Evolutionary conservation across 1,284 basidiomycete species (phyloP), one percentile per base, ranked within the genome.

Genomic region (Porodaedalea pini): DNA sequence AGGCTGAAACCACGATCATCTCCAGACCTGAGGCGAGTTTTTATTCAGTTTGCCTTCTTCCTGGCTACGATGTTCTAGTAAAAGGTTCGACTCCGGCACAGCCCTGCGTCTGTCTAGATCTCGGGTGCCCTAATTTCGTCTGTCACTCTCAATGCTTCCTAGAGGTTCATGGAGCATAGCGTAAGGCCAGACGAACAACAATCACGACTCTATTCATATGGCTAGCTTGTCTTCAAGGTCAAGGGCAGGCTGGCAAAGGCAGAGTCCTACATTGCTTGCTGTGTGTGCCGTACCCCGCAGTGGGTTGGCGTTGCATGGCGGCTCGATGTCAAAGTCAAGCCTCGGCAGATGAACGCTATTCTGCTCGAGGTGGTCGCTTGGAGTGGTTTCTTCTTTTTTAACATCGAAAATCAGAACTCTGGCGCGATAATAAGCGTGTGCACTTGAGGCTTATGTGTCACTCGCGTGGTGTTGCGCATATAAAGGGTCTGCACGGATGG

Each of bases 141-240:
- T 71, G 72, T 69, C 64, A 70, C 71, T 73, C 74, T 73, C 69
- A 70, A 69, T 64, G 69, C 66, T 66, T 71, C 64, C 58, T 66
- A 62, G 67, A 74, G 70, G 61, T 62, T 54, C 57, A 68, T 69
- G 73, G 70, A 70, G 68, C 68, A 64, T 70, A 70, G 70, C 73
- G 71, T 76, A 76, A 77, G 75, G 75, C 75, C 73, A 73, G 68
- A 76, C 74, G 69, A 61, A 77, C 67, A 77, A 68, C 55, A 61
- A 58, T 57, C 59, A 47, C 54, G 59, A 48, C 56, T 70, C 66
- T 72, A 69, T 63, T 39, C 50, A 54, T 65, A 67, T 66, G 73
- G 70, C 70, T 69, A 61, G 67, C 61, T 58, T 53, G 64, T 57
- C 66, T 63, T 60, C 39, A 52, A 74, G 65, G 31, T 45, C 56